Conservation (phyloP, 129 eudicot species). For the Tagetes erecta region DNA sequence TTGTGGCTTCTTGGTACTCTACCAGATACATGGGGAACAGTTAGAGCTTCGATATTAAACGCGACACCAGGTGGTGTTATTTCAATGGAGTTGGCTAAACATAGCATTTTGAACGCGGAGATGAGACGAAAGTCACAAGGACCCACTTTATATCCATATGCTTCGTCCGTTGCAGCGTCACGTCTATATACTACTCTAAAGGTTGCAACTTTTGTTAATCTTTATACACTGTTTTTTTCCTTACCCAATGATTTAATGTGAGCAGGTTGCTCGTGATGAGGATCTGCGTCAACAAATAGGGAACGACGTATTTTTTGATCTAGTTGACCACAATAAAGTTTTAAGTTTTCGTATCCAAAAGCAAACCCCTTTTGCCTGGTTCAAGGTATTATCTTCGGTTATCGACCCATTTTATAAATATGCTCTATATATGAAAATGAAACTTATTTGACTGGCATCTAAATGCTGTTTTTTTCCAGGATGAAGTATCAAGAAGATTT, state of each 20-base stretch:
- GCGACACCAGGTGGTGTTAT: background rate
- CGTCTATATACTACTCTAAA: slow-evolving; percentile 59
- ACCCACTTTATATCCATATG: background rate
- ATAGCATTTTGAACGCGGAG: background rate
- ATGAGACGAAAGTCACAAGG: slow-evolving; percentile 11
- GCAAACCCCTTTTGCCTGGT: slow-evolving; percentile 59
- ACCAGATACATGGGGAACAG: slow-evolving; percentile 1
- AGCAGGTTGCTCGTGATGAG: slow-evolving; percentile 72
- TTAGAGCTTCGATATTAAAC: background rate
- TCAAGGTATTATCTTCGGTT: slow-evolving; percentile 61
- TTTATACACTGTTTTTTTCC: background rate
- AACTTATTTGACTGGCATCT: background rate
- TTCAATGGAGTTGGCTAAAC: background rate
- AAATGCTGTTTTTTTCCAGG: slow-evolving; percentile 41
- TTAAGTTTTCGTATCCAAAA: slow-evolving; percentile 76
- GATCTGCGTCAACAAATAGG: slow-evolving; percentile 79
- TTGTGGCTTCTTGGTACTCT: slow-evolving; percentile 14
- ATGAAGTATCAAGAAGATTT: slow-evolving; percentile 76
- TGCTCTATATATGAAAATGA: background rate
- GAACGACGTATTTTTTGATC: slow-evolving; percentile 78
- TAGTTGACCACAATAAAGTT: slow-evolving; percentile 98
- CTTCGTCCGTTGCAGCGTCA: slow-evolving; percentile 40
- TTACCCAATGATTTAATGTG: slow-evolving; percentile 6
- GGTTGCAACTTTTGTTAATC: slow-evolving; percentile 29
- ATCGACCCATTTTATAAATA: background rate